Base-by-base conservation (phyloP, 139 green algal species). In the Bryopsis sp. region DNA sequence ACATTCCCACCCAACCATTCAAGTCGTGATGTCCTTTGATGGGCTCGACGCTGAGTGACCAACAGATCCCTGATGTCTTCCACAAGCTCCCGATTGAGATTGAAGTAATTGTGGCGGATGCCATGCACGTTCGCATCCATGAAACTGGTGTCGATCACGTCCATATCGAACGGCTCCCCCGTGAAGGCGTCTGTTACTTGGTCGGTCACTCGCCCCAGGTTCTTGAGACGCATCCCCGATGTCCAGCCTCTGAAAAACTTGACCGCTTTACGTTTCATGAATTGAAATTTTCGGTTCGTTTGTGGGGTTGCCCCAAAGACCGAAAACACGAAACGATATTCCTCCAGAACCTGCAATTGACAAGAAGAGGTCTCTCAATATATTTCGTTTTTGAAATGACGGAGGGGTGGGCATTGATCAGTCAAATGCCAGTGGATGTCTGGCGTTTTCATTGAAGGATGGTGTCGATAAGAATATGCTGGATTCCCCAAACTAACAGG, bases 31-130 rank as follows among this genome's bases (percentile, higher is more conserved):
- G 19, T 58, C 3, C 74, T 62, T 61, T 79, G 26, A 29, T 29
- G 8, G 1, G 74, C 74, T 6, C 74, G 47, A 24, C 61, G 43
- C 6, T 36, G 19, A 32, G 47, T 39, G 3, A 75, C 69, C 2
- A 79, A 31, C 29, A 76, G 3, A 19, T 79, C 68, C 36, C 62
- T 62, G 8, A 79, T 22, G 68, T 79, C 74, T 39, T 75, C 68
- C 47, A 79, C 43, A 28, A 79, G 65, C 59, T 79, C 74, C 2
- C 68, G 29, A 64, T 79, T 76, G 24, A 76, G 65, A 15, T 47
- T 67, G 50, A 79, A 79, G 36, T 72, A 64, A 33, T 62, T 79
- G 68, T 79, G 74, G 1, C 74, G 69, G 33, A 71, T 8, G 7
- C n/a, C 33, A 47, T 73, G 68, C 59, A 79, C 61, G 62, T 79